These are phyloP conservation scores for Papiliotrema terrestris DNA, from an alignment of 1,284 basidiomycete genomes.

Conservation along the genomic window DNA sequence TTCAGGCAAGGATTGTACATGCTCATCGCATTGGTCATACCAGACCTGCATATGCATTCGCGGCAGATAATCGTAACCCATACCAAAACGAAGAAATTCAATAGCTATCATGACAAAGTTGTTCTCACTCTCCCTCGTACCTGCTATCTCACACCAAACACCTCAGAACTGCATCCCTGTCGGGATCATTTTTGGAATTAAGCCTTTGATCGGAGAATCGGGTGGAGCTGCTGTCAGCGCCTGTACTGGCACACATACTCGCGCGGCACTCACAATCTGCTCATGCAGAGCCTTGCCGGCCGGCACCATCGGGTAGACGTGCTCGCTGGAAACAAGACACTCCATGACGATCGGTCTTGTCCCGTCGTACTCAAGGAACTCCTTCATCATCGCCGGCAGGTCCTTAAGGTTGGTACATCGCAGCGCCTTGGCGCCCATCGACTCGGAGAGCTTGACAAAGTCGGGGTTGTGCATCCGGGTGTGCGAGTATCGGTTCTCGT, in stretches of 20 bases:
- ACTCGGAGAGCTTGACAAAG: slow-evolving; percentile 79
- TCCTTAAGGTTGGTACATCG: slow-evolving; percentile 69
- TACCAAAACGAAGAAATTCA: no score
- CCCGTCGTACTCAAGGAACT: slow-evolving; percentile 87
- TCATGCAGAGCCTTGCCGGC: slow-evolving; percentile 91
- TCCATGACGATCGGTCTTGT: slow-evolving; percentile 85
- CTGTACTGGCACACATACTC: background rate
- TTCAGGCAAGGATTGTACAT: no score
- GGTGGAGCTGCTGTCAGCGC: slow-evolving; percentile 6
- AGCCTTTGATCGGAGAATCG: slow-evolving; percentile 6
- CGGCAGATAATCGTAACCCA: no score
- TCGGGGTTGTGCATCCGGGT: slow-evolving; percentile 92
- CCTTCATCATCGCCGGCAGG: slow-evolving; percentile 91
- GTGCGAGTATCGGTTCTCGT: slow-evolving; percentile 89
- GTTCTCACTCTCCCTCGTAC: background rate
- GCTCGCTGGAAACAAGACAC: slow-evolving; percentile 80
- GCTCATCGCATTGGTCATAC: no score
- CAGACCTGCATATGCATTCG: no score
- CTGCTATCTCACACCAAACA: background rate
- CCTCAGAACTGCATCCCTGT: background rate
- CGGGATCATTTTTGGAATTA: background rate
- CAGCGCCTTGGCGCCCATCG: slow-evolving; percentile 90
- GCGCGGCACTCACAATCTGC: slow-evolving; percentile 56
- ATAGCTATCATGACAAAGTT: slow-evolving; percentile 1
- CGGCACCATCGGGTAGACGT: slow-evolving; percentile 83